Evolutionary conservation across 2,329 filamentous ascomycete species (phyloP), one percentile per base, ranked within the genome.

Genomic region (Pseudogymnoascus sp.): DNA sequence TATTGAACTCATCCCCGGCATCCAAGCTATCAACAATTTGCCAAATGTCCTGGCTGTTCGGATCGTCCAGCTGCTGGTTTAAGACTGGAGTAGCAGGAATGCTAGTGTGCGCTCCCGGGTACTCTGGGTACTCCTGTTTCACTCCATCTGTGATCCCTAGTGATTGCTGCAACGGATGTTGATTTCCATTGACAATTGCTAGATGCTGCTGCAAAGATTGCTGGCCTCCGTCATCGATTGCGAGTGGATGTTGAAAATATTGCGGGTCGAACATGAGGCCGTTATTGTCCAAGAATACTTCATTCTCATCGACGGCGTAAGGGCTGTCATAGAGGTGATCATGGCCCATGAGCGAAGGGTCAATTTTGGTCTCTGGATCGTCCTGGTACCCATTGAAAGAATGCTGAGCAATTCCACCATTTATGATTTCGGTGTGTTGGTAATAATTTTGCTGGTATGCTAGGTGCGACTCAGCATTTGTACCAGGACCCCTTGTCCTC

Each of bases 401-500:
- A 6, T 53, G 24, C 26, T 53, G 47, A 53, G 10, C 8, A 6
- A 19, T 31, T 19, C 47, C 47, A 53, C 47, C 47, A 31, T 53
- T 53, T 16, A 53, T 19, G 8, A n/a, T 2, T 6, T 4, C 47
- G 26, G 64, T 68, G 33, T 64, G 66, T n/a, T 59, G 61, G 47
- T 68, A 68, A 29, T 64, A 64, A 7, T 60, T 33, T 37, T 40
- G 33, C 33, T n/a, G 71, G 72, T 62, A 78, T 75, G 42, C 72
- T 72, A 14, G 77, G 73, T 35, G 75, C 75, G 47, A 56, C 50
- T 65, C 50, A 6, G 4, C 66, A 31, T 72, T 69, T 53, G 70
- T 68, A 14, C 69, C 67, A n/a, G 72, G 71, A 14, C 68, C 68
- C 11, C 69, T 73, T 26, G 75, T 74, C 62, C 74, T 78, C 64